These are phyloP conservation scores for Eucalyptus curtisii DNA, from an alignment of 345 rosid genomes.

Conservation along the genomic window DNA sequence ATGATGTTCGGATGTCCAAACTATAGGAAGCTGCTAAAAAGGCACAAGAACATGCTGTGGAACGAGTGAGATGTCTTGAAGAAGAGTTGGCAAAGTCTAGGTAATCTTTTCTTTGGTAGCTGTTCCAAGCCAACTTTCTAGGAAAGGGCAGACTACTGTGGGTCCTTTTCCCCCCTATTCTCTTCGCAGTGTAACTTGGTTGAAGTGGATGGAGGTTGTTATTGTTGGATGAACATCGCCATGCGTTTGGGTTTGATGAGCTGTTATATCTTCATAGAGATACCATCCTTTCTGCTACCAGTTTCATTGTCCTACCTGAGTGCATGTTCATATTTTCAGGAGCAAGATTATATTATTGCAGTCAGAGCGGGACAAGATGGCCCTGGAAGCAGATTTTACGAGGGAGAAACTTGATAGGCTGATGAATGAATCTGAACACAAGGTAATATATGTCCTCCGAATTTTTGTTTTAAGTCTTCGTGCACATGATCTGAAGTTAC, in stretches of 20 bases:
- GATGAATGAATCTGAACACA: constrained; percentile 68
- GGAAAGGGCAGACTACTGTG: not conserved
- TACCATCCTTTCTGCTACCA: not conserved
- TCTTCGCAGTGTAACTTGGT: not conserved
- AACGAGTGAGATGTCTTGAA: constrained; percentile 60
- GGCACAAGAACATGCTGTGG: constrained; percentile 67
- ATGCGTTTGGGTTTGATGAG: not conserved
- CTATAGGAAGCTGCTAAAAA: constrained; percentile 69
- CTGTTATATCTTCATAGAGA: not conserved
- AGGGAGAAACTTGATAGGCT: constrained; percentile 64
- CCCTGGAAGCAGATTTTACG: constrained; percentile 59
- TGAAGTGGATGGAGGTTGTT: not conserved
- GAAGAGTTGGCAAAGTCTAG: constrained; percentile 66
- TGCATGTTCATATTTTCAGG: constrained; percentile 15
- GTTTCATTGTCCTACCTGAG: not conserved
- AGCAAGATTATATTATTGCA: constrained; percentile 49
- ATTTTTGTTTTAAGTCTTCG: not conserved
- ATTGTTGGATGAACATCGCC: not conserved
- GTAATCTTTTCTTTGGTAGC: constrained; percentile 9
- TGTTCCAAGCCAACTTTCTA: not conserved
- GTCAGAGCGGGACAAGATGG: constrained; percentile 75
- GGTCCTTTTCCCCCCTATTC: not conserved
- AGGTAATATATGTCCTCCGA: constrained; percentile 19
- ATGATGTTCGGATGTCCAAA: not conserved
- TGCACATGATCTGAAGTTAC: not conserved